Evolutionary conservation across 1,284 basidiomycete species (phyloP), one percentile per base, ranked within the genome.

Genomic region (Rhodotorula sp.): DNA sequence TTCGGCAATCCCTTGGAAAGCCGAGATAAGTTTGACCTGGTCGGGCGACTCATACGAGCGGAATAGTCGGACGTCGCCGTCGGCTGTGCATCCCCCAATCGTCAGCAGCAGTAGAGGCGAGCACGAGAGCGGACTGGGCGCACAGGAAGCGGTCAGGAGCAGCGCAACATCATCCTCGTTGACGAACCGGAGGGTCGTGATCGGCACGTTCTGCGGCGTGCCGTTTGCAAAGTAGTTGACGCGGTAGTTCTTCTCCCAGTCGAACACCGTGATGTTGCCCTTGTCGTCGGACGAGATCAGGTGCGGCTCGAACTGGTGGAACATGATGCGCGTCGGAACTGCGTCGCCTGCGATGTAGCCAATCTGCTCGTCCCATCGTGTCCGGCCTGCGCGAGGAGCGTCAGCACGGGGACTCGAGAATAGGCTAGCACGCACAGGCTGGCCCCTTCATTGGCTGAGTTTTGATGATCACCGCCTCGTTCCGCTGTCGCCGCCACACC

Each of bases 141-240:
- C 78, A 92, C 92, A 88, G 64, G 94, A 90, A 13, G 89, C 93
- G 52, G 91, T 89, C 65, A 99, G 82, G 70, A 99, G 88, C 68
- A 98, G 87, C 1, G 92, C 92, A 29, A 92, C 90, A 19, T 93
- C 90, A 70, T 96, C 94, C 81, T 99, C 92, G 79, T 99, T 98
- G 81, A 99, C 92, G 78, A 98, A 89, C 65, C 92, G 86, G n/a
- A 97, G 82, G 2, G 90, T 89, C 0, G 95, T 96, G 72, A 98
- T 92, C 69, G 74, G 72, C 15, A 72, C 70, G 4, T 55, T 48
- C 8, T 52, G 83, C 1, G 90, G 86, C 79, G 95, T 94, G 55
- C 92, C 92, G 76, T 98, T 98, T 77, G 86, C 89, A 81, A 98
- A 99, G 59, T 88, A 84, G 72, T 88, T 89, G 65, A 98, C 79